These are phyloP conservation scores for Suhomyces atakaporum DNA, from an alignment of 1,139 yeast genomes.

Conservation along the genomic window DNA sequence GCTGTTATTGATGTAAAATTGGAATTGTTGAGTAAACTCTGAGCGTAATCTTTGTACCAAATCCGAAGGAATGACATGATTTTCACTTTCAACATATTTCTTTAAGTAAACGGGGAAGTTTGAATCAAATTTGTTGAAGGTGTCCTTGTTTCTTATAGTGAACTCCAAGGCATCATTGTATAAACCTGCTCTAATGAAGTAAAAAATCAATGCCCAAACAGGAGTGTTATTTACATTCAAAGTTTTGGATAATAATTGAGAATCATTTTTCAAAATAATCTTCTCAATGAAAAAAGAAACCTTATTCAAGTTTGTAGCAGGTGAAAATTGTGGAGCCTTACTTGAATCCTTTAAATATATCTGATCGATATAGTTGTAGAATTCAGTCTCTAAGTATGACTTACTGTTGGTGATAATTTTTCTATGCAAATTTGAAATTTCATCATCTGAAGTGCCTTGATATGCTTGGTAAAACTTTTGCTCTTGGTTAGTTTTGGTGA, in stretches of 20 bases:
- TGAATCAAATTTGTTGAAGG: slow-evolving; percentile 80
- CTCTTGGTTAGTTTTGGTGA: slow-evolving; percentile 41
- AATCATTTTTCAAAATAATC: slow-evolving; percentile 41
- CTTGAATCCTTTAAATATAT: slow-evolving; percentile 64
- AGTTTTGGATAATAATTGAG: slow-evolving; percentile 35
- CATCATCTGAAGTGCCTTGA: slow-evolving; percentile 20
- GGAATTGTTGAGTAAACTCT: slow-evolving; percentile 85
- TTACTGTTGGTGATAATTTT: slow-evolving; percentile 60
- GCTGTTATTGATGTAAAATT: slow-evolving; percentile 52
- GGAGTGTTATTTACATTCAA: slow-evolving; percentile 74
- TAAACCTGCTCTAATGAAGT: slow-evolving; percentile 81
- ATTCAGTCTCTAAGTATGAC: slow-evolving; percentile 70
- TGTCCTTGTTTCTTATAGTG: slow-evolving; percentile 39
- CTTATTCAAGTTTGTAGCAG: slow-evolving; percentile 73
- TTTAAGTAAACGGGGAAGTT: slow-evolving; percentile 79
- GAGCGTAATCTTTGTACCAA: slow-evolving; percentile 69
- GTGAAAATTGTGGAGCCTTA: slow-evolving; percentile 48
- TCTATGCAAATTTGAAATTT: slow-evolving; percentile 35
- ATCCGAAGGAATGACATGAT: slow-evolving; percentile 55
- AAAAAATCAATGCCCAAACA: slow-evolving; percentile 88
- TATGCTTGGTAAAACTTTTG: slow-evolving; percentile 46
- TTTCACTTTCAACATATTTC: slow-evolving; percentile 64
- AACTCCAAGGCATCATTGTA: slow-evolving; percentile 67
- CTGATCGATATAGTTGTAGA: slow-evolving; percentile 70
- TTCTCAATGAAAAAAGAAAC: slow-evolving; percentile 66